Evolutionary conservation across 768 basidiomycete species (phyloP).

Genomic region (Serendipita indica): DNA sequence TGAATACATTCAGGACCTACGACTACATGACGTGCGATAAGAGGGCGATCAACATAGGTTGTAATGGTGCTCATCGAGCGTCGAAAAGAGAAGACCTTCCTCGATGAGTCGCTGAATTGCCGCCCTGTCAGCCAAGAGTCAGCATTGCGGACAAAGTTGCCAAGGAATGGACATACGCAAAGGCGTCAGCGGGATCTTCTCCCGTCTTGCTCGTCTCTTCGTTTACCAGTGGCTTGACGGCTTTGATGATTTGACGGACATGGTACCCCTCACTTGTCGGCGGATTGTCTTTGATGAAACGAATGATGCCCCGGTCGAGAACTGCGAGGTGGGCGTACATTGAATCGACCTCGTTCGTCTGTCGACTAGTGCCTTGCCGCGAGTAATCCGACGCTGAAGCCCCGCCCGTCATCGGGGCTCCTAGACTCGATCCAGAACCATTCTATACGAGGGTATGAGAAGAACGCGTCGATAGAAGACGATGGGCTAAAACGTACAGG

Average conservation of each 20-base stretch:
- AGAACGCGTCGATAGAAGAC: not conserved
- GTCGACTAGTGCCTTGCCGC: constrained; percentile 1
- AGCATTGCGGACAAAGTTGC: constrained; percentile 13
- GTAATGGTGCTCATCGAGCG: constrained; percentile 23
- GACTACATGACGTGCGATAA: too few species aligned
- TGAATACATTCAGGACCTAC: too few species aligned
- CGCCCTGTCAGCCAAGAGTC: constrained; percentile 16
- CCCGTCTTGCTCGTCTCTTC: constrained; percentile 18
- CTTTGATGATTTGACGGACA: constrained; percentile 21
- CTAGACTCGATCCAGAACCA: not conserved
- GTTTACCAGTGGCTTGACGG: constrained; percentile 15
- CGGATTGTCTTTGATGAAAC: constrained; percentile 18
- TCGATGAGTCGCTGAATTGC: constrained; percentile 23
- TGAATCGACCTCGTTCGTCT: constrained; percentile 18
- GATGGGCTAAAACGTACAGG: constrained; percentile 12
- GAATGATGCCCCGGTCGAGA: constrained; percentile 16
- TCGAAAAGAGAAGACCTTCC: constrained; percentile 28
- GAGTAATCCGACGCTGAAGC: not conserved
- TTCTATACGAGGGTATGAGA: constrained; percentile 6
- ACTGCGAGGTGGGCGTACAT: not conserved
- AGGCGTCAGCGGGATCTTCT: constrained; percentile 10
- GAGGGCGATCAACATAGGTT: too few species aligned
- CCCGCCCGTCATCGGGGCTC: not conserved
- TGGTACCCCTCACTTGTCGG: constrained; percentile 24
- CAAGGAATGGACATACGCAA: constrained; percentile 13